Percentiles rank a stretch among this genome's conserved stretches.
phyloP scores from a whole-genome alignment of 768 basidiomycete species.

The Mycena galericulata region DNA sequence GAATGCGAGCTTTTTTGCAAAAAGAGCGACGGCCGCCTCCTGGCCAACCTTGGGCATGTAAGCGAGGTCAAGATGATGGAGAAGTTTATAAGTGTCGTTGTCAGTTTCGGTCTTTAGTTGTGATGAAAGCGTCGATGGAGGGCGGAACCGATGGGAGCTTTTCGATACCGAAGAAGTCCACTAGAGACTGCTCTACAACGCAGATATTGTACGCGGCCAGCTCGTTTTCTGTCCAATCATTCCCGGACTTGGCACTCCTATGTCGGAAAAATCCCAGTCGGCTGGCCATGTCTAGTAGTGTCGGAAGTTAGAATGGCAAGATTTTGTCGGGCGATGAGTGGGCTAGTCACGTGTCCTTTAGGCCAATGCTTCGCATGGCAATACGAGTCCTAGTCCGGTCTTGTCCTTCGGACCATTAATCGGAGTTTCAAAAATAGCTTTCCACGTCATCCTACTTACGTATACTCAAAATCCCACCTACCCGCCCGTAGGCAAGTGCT shows the following conservation, averaged over 20 bases:
- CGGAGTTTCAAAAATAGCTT: no score
- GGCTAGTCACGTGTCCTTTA: no score
- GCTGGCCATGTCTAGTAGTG: slow-evolving; percentile 34
- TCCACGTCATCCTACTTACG: no score
- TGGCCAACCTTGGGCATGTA: slow-evolving; percentile 37
- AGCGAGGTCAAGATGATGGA: slow-evolving; percentile 39
- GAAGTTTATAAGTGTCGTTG: slow-evolving; percentile 34
- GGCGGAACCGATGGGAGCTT: slow-evolving; percentile 33
- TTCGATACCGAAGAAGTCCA: slow-evolving; percentile 37
- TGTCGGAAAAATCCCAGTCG: no score
- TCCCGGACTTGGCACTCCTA: slow-evolving; percentile 35
- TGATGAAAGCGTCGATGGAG: slow-evolving; percentile 34
- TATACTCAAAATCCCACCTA: no score
- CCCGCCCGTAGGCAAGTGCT: no score
- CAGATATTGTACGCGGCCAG: slow-evolving; percentile 24
- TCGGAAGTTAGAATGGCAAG: no score
- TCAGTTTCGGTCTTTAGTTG: slow-evolving; percentile 37
- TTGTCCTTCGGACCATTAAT: no score
- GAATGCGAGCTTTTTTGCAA: slow-evolving; percentile 40
- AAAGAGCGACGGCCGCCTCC: slow-evolving; percentile 42
- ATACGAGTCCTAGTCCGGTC: no score
- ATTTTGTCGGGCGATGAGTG: no score
- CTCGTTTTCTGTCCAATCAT: slow-evolving; percentile 16
- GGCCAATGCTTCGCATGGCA: no score
- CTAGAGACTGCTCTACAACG: slow-evolving; percentile 29